A percentile compares a stretch with the other conserved stretches of the same genome.
Conservation (phyloP, 2,329 filamentous ascomycete species). For the Metarhizium humberi region DNA sequence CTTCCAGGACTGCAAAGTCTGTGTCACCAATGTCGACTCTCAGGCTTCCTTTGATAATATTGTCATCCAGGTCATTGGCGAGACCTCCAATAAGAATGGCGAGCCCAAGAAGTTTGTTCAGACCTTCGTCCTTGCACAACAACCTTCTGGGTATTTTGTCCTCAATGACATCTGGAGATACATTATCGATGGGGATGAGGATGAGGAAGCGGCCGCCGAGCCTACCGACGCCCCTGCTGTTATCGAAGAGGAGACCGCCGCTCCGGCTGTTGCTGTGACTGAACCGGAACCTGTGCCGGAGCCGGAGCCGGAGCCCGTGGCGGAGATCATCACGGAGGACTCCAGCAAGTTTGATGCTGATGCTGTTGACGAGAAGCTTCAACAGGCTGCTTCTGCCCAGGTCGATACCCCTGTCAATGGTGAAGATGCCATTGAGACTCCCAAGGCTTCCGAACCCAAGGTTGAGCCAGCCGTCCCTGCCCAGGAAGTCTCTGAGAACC, state of each 20-base stretch:
- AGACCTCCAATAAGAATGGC: conserved; percentile 88
- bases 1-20: conserved; percentile 96
- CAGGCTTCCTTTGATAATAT: conserved; percentile 90
- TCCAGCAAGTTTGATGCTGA: conserved; percentile 23
- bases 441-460: conserved; percentile 23
- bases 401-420: conserved; percentile 1
- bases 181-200: conserved; percentile 72
- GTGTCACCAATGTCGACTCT: conserved; percentile 94
- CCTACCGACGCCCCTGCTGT: conserved; percentile 20
- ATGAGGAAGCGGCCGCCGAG: conserved; percentile 53
- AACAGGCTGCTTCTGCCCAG: conserved; percentile 19
- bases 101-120: conserved; percentile 95
- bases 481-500: conserved; percentile 45
- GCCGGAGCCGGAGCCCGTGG: conserved; percentile 19
- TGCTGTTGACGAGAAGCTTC: conserved; percentile 25
- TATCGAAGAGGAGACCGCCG: conserved; percentile 17
- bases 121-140: conserved; percentile 92
- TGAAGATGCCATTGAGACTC: conserved; percentile 14
- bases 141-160: conserved; percentile 95
- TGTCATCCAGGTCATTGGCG: conserved; percentile 94
- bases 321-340: conserved; percentile 44
- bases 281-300: conserved; percentile 13
- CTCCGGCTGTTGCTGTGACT: conserved; percentile 14
- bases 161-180: conserved; percentile 97
- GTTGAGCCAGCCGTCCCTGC: conserved; percentile 23